These are phyloP conservation scores for Macaranga tanarius DNA, from an alignment of 441 rosid species.

Conservation along the genomic window DNA sequence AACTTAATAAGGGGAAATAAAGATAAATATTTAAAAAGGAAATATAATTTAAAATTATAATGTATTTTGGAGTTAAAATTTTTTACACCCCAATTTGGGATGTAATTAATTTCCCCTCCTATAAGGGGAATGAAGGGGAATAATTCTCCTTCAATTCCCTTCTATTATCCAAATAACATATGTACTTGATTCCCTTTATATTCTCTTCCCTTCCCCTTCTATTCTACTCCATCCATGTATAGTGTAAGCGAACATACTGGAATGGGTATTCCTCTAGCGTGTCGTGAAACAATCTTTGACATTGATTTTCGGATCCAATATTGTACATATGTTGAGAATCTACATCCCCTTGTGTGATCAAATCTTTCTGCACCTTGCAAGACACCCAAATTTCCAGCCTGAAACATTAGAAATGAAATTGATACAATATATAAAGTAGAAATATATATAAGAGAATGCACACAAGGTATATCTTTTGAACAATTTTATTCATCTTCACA, in stretches of 20 bases:
- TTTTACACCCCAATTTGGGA: no score
- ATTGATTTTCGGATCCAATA: constrained; percentile 80
- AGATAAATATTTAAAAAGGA: no score
- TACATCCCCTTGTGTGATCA: constrained; percentile 76
- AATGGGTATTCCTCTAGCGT: constrained; percentile 64
- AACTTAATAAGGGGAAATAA: no score
- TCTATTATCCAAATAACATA: no score
- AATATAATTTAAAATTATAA: no score
- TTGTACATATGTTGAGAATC: constrained; percentile 82
- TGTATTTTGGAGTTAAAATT: no score
- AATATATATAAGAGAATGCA: background rate
- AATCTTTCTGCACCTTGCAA: constrained; percentile 83
- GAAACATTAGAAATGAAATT: constrained; percentile 18
- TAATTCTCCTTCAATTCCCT: no score
- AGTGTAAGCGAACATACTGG: constrained; percentile 67
- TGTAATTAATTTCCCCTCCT: no score
- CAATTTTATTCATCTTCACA: background rate
- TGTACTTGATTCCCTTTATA: no score
- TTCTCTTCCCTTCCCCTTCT: no score
- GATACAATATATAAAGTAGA: background rate
- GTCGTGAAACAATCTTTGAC: constrained; percentile 53
- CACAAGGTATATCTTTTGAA: background rate
- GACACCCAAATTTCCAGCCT: constrained; percentile 85
- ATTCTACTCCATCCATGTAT: no score
- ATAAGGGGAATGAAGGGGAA: no score